Evolutionary conservation across 352 stramenopile species (phyloP).

Genomic region (Phytophthora chlamydospora): DNA sequence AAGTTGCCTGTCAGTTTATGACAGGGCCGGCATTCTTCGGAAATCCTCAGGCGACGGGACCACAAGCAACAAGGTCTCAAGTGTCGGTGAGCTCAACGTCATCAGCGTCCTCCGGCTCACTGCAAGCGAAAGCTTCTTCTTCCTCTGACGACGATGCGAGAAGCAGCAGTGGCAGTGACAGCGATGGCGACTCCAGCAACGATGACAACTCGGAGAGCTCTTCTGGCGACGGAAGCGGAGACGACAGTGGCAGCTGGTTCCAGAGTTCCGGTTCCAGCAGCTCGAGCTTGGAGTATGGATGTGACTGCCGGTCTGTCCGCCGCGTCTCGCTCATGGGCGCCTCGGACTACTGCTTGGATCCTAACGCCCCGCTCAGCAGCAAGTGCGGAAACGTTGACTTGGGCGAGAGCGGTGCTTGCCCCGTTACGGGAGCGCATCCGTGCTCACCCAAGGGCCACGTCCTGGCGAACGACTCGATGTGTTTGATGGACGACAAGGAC

Average conservation of each 20-base stretch:
- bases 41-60: conserved; percentile 7
- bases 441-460: conserved; percentile 67
- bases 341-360: conserved; percentile 69
- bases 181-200: neutral
- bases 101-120: conserved; percentile 17
- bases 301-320: conserved; percentile 44
- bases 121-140: conserved; percentile 14
- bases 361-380: conserved; percentile 47
- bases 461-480: conserved; percentile 66
- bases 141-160: conserved; percentile 12
- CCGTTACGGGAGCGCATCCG: conserved; percentile 52
- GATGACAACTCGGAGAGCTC: conserved; percentile 4
- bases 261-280: conserved; percentile 35
- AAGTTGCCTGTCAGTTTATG: conserved; percentile 20
- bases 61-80: conserved; percentile 8
- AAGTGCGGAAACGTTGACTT: conserved; percentile 75
- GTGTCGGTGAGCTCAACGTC: conserved; percentile 6
- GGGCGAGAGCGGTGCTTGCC: conserved; percentile 60
- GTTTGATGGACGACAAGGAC: conserved; percentile 61
- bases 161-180: neutral
- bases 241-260: conserved; percentile 25
- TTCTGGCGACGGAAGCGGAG: conserved; percentile 16
- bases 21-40: conserved; percentile 2
- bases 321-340: conserved; percentile 76
- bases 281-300: conserved; percentile 47